Percentiles rank a stretch among this genome's conserved stretches.
These are phyloP conservation scores for Vanrija pseudolonga DNA, from an alignment of 1,284 basidiomycete species.

Conservation along the genomic window DNA sequence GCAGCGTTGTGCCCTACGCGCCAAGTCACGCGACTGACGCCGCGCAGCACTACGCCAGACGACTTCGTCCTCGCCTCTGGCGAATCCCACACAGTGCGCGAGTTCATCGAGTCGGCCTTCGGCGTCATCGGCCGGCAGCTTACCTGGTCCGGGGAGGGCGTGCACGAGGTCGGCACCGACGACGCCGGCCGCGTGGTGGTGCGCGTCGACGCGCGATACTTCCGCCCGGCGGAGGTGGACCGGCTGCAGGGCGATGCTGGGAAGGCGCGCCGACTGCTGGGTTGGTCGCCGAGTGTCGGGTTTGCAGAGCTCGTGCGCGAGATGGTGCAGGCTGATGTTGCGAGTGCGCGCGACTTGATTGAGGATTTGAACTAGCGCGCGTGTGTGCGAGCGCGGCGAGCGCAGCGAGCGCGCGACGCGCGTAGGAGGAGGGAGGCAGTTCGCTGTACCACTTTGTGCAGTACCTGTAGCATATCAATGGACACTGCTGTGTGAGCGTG, in stretches of 20 bases:
- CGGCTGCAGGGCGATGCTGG: conserved; percentile 42
- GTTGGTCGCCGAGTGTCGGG: conserved; percentile 77
- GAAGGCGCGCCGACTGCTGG: conserved; percentile 76
- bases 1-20: neutral
- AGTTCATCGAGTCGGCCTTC: conserved; percentile 84
- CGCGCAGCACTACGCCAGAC: conserved; percentile 53
- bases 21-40: neutral
- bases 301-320: conserved; percentile 79
- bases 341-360: conserved; percentile 19
- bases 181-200: conserved; percentile 6
- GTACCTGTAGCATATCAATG: too few species aligned
- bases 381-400: too few species aligned
- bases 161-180: conserved; percentile 47
- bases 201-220: conserved; percentile 31
- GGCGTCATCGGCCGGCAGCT: conserved; percentile 62
- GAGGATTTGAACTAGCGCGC: conserved; percentile 21
- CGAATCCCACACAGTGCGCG: conserved; percentile 84
- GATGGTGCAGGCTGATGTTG: conserved; percentile 58
- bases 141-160: conserved; percentile 70
- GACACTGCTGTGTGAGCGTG: too few species aligned
- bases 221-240: conserved; percentile 79
- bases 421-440: too few species aligned
- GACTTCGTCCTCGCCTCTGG: conserved; percentile 91
- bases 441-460: too few species aligned
- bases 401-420: too few species aligned